phyloP scores from a whole-genome alignment of 2,329 filamentous ascomycete genomes.

The Fusarium concolor region DNA sequence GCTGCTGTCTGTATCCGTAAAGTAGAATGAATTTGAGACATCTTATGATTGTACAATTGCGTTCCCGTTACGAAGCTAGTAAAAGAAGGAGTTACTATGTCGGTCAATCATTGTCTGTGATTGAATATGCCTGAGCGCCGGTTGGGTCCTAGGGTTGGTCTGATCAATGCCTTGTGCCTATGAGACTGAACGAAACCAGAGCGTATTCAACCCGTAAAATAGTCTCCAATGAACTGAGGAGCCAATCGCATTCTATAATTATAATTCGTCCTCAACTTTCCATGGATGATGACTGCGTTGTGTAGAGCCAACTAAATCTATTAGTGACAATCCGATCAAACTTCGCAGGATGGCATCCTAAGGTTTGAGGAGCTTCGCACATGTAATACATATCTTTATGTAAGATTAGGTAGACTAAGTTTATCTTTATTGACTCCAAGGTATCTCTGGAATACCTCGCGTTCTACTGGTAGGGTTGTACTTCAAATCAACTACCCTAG shows the following conservation, averaged over 20 bases:
- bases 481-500: neutral
- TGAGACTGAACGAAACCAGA: neutral
- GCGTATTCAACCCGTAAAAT: neutral
- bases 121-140: neutral
- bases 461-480: no score
- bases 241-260: neutral
- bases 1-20: neutral
- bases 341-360: no score
- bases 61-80: neutral
- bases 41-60: neutral
- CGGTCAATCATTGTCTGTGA: neutral
- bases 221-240: neutral
- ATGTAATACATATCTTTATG: no score
- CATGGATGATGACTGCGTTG: no score
- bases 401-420: no score
- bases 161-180: neutral
- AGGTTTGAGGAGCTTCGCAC: no score
- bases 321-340: no score
- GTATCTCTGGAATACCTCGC: no score
- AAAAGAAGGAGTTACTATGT: neutral
- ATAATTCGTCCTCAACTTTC: no score
- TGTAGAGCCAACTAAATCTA: no score
- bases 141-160: neutral
- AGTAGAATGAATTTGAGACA: neutral
- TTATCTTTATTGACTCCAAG: no score